A percentile compares a stretch with the other conserved stretches of the same genome.
phyloP scores from a whole-genome alignment of 805 yeast species.

The Zygosaccharomyces siamensis region DNA sequence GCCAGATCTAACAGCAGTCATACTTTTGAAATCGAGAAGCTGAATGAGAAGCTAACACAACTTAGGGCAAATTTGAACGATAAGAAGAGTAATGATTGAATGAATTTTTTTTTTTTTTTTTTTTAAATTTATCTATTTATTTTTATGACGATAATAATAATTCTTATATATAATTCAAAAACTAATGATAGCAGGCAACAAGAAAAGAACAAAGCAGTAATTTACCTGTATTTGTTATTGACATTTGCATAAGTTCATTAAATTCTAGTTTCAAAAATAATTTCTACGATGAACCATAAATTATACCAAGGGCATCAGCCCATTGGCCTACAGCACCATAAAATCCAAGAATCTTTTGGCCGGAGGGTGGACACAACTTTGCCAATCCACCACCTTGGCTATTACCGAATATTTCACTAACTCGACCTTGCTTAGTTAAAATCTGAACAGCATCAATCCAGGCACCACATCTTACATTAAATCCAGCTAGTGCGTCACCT shows the following conservation, averaged over 20 bases:
- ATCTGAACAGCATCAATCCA: slow-evolving; percentile 90
- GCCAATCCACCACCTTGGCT: slow-evolving; percentile 59
- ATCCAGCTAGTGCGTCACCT: slow-evolving; percentile 57
- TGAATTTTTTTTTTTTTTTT: neutral
- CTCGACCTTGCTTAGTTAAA: slow-evolving; percentile 51
- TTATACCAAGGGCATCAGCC: slow-evolving; percentile 69
- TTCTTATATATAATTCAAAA: no score
- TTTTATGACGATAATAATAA: no score
- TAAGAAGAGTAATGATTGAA: slow-evolving; percentile 7
- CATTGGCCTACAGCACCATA: slow-evolving; percentile 65
- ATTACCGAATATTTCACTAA: slow-evolving; percentile 61
- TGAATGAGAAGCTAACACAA: slow-evolving; percentile 32
- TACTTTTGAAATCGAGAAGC: slow-evolving; percentile 26
- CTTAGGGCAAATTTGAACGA: slow-evolving; percentile 16
- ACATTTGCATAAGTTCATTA: neutral
- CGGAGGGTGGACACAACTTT: slow-evolving; percentile 59
- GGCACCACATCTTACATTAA: slow-evolving; percentile 66
- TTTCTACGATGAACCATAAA: slow-evolving; percentile 39
- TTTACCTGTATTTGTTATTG: slow-evolving; percentile 3
- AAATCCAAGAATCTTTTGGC: slow-evolving; percentile 59
- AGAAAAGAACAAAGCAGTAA: neutral
- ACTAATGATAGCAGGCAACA: no score
- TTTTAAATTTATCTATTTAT: neutral
- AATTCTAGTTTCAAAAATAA: neutral
- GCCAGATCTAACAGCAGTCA: slow-evolving; percentile 7